Evolutionary conservation across 2,329 filamentous ascomycete genomes (phyloP).

Genomic region (Ampelomyces quisqualis): DNA sequence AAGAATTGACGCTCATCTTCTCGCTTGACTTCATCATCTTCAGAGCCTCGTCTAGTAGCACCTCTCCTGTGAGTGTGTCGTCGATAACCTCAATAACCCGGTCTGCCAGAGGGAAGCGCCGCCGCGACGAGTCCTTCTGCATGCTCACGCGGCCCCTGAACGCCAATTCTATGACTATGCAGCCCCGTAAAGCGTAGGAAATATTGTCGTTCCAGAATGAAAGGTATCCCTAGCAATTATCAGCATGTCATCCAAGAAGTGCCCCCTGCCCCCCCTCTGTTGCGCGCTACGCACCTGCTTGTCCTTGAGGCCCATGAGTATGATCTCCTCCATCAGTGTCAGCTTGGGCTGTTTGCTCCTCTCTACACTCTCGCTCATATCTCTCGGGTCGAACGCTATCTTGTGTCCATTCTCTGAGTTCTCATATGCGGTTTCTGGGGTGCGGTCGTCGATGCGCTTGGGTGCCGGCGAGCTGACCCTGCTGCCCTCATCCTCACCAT

Average conservation of each 20-base stretch:
- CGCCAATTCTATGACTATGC: slow-evolving; percentile 96
- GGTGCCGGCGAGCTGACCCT: slow-evolving; percentile 67
- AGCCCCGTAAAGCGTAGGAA: slow-evolving; percentile 93
- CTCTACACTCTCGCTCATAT: slow-evolving; percentile 96
- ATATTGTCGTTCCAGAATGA: slow-evolving; percentile 99
- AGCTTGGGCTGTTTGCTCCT: slow-evolving; percentile 97
- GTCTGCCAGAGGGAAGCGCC: slow-evolving; percentile 90
- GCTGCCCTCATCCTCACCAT: slow-evolving; percentile 62
- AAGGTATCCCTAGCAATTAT: slow-evolving; percentile 73
- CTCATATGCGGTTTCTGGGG: slow-evolving; percentile 81
- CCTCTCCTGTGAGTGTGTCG: slow-evolving; percentile 93
- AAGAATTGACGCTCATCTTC: slow-evolving; percentile 99
- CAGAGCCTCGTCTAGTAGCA: slow-evolving; percentile 92
- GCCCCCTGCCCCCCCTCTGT: slow-evolving; percentile 4
- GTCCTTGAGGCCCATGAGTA: slow-evolving; percentile 94
- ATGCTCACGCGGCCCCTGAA: slow-evolving; percentile 96
- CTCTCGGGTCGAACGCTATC: slow-evolving; percentile 95
- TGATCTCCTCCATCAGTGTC: slow-evolving; percentile 97
- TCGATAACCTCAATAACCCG: slow-evolving; percentile 96
- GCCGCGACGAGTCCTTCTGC: slow-evolving; percentile 91
- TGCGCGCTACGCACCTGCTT: slow-evolving; percentile 72
- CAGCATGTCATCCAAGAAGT: slow-evolving; percentile 16
- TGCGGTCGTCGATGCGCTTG: slow-evolving; percentile 60
- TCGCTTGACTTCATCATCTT: slow-evolving; percentile 99
- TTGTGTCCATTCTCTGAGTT: slow-evolving; percentile 93